phyloP scores from a whole-genome alignment of 2,329 filamentous ascomycete genomes.

The Trichoderma brevicompactum region DNA sequence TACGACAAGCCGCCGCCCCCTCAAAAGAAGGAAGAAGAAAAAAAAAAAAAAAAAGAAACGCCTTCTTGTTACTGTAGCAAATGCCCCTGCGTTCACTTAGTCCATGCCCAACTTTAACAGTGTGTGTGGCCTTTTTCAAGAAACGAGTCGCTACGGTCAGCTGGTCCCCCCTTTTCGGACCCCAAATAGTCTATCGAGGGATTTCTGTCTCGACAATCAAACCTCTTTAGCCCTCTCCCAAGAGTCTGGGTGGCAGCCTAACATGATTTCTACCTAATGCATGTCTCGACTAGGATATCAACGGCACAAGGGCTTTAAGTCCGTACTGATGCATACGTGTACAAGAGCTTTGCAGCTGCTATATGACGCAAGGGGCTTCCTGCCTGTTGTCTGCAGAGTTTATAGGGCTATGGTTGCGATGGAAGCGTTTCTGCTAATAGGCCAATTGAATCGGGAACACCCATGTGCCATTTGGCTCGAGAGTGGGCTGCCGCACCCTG shows the following conservation, averaged over 20 bases:
- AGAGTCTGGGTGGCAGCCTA: background rate
- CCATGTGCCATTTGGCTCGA: background rate
- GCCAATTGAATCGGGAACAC: background rate
- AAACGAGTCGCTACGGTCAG: background rate
- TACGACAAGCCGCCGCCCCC: conserved; percentile 3
- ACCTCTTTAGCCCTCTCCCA: background rate
- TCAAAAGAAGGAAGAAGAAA: background rate
- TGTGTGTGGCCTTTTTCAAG: background rate
- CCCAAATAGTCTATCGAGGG: conserved; percentile 6
- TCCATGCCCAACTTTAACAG: conserved; percentile 2
- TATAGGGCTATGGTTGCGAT: background rate
- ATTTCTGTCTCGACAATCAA: conserved; percentile 6
- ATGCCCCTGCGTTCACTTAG: conserved; percentile 12
- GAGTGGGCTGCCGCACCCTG: conserved; percentile 12
- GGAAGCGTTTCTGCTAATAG: background rate
- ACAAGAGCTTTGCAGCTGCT: background rate
- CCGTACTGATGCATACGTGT: background rate
- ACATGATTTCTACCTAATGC: conserved; percentile 18
- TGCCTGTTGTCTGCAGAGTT: background rate
- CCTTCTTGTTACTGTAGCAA: conserved; percentile 18
- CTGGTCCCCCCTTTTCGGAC: conserved; percentile 1
- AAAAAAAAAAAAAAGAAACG: conserved; percentile 5
- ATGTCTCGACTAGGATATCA: conserved; percentile 11
- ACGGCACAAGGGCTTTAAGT: background rate
- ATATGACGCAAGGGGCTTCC: conserved; percentile 11